Conservation (phyloP, 148 eudicot genomes). For the Rhododendron vialii region DNA sequence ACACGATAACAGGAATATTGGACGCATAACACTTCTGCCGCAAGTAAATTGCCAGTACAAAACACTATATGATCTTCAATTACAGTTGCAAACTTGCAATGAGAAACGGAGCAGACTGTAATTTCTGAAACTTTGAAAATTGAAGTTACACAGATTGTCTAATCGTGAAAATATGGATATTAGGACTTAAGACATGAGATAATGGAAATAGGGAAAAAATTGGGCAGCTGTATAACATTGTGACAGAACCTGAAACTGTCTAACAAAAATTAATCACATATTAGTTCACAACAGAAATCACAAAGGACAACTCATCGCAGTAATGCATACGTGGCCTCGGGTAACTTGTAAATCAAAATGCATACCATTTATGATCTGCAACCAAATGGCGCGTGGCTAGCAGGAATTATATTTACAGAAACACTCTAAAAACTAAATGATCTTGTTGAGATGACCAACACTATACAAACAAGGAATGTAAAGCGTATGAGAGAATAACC, state of each 20-base stretch:
- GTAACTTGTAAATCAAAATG: background rate
- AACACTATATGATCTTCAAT: background rate
- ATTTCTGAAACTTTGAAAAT: background rate
- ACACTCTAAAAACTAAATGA: background rate
- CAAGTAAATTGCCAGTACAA: background rate
- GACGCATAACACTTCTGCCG: background rate
- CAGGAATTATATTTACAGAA: background rate
- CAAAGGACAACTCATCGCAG: background rate
- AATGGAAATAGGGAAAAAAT: background rate
- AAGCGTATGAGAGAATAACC: conserved; percentile 29
- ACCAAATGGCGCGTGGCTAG: background rate
- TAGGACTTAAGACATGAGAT: background rate
- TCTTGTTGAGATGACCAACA: background rate
- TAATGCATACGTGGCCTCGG: background rate
- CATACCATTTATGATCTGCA: background rate
- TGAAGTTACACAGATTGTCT: background rate
- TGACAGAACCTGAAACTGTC: background rate
- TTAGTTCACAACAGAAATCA: background rate
- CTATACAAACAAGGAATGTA: background rate
- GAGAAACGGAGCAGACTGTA: background rate
- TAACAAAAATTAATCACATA: background rate
- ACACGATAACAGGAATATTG: too few relatives aligned
- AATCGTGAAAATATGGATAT: background rate
- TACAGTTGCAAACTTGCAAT: background rate
- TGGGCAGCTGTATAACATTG: background rate